Evolutionary conservation across 1,284 basidiomycete genomes (phyloP).

Genomic region (Pseudozyma sp.): DNA sequence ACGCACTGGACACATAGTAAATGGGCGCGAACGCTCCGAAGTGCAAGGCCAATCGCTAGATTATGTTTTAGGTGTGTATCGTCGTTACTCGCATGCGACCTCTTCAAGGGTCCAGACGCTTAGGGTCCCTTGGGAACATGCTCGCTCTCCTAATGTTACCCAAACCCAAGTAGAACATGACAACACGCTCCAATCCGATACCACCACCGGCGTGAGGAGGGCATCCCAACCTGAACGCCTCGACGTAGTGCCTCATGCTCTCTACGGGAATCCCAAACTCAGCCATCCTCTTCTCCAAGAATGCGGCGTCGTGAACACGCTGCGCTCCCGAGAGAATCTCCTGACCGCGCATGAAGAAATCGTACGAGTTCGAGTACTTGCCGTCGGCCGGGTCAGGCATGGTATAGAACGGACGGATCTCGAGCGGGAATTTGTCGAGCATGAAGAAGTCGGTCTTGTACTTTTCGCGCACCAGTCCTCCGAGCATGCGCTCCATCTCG

Average conservation of each 20-base stretch:
- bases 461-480: slow-evolving; percentile 65
- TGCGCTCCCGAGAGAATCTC: slow-evolving; percentile 98
- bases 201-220: slow-evolving; percentile 78
- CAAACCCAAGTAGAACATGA: slow-evolving; percentile 80
- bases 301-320: slow-evolving; percentile 88
- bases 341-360: slow-evolving; percentile 99
- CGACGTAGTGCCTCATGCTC: slow-evolving; percentile 88
- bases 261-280: slow-evolving; percentile 80
- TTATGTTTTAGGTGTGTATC: too few species aligned
- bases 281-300: slow-evolving; percentile 85
- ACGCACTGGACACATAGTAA: too few species aligned
- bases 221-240: slow-evolving; percentile 93
- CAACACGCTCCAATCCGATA: slow-evolving; percentile 85
- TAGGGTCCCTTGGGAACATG: slow-evolving; percentile 81
- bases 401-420: slow-evolving; percentile 68
- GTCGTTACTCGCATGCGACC: neutral
- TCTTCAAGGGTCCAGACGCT: slow-evolving; percentile 65
- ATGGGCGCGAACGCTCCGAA: too few species aligned
- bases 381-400: slow-evolving; percentile 66
- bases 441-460: slow-evolving; percentile 68
- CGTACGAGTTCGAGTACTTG: slow-evolving; percentile 92
- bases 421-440: slow-evolving; percentile 67
- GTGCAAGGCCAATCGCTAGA: too few species aligned
- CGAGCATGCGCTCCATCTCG: slow-evolving; percentile 64
- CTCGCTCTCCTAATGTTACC: slow-evolving; percentile 94